phyloP scores from a whole-genome alignment of 768 basidiomycete genomes.

The Leccinellum rugosiceps region DNA sequence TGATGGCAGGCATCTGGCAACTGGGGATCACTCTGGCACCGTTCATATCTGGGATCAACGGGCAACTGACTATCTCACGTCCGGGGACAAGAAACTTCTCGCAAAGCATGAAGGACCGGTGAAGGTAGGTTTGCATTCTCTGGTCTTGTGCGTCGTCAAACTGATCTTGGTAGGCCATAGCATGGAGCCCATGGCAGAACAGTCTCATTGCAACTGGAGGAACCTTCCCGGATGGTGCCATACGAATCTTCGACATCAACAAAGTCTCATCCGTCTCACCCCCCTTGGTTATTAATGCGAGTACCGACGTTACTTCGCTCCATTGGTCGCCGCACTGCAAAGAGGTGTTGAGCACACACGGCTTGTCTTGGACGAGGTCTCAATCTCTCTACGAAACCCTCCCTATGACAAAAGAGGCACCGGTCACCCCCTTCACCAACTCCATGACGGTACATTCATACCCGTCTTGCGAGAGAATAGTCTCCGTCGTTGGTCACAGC shows the following conservation, averaged over 20 bases:
- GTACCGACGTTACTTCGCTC: slow-evolving; percentile 57
- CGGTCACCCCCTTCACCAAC: slow-evolving; percentile 34
- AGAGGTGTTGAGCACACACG: slow-evolving; percentile 84
- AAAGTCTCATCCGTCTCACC: slow-evolving; percentile 42
- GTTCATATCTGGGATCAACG: slow-evolving; percentile 46
- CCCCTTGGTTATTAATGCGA: slow-evolving; percentile 42
- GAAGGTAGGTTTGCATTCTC: slow-evolving; percentile 31
- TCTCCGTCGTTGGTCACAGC: slow-evolving; percentile 54
- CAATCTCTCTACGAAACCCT: slow-evolving; percentile 19
- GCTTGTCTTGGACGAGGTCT: slow-evolving; percentile 27
- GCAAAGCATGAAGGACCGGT: slow-evolving; percentile 44
- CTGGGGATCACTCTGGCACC: slow-evolving; percentile 39
- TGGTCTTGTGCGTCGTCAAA: not conserved
- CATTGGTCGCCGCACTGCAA: slow-evolving; percentile 77
- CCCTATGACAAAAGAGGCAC: slow-evolving; percentile 21
- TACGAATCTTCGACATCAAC: slow-evolving; percentile 49
- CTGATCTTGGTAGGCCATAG: slow-evolving; percentile 48
- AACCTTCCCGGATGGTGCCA: slow-evolving; percentile 56
- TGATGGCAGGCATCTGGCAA: slow-evolving; percentile 39
- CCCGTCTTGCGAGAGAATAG: slow-evolving; percentile 49
- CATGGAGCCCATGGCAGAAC: slow-evolving; percentile 74
- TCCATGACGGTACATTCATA: slow-evolving; percentile 51
- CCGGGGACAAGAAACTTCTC: slow-evolving; percentile 34
- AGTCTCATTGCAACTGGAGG: slow-evolving; percentile 67
- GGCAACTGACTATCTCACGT: slow-evolving; percentile 30